These are phyloP conservation scores for Boechera divaricarpa DNA, from an alignment of 345 rosid species.

Conservation along the genomic window DNA sequence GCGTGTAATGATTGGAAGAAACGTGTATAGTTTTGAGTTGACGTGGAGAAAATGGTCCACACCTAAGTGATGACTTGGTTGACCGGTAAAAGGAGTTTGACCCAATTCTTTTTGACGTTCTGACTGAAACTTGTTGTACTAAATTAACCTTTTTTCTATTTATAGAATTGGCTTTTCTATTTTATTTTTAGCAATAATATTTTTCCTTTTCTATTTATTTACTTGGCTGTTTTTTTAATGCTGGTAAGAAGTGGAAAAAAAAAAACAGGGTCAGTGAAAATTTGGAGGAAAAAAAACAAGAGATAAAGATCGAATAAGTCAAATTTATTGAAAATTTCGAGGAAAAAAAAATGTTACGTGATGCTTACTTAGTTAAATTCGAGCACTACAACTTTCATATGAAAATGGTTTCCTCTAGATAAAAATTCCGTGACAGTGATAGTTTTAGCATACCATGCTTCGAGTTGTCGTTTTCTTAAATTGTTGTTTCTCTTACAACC, in stretches of 20 bases:
- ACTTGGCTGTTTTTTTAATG: slow-evolving; percentile 17
- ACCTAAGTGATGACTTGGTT: slow-evolving; percentile 44
- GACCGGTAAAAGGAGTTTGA: slow-evolving; percentile 46
- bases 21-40: slow-evolving; percentile 11
- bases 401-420: slow-evolving; percentile 35
- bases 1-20: background rate
- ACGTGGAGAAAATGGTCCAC: slow-evolving; percentile 44
- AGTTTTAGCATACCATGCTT: slow-evolving; percentile 13
- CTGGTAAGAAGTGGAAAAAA: slow-evolving; percentile 7
- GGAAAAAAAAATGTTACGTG: slow-evolving; percentile 33
- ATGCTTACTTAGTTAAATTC: slow-evolving; percentile 21
- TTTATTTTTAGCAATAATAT: slow-evolving; percentile 26
- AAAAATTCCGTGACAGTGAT: slow-evolving; percentile 28
- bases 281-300: background rate
- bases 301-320: background rate
- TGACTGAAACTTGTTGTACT: slow-evolving; percentile 32
- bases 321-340: background rate
- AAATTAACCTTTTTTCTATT: slow-evolving; percentile 38
- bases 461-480: slow-evolving; percentile 24
- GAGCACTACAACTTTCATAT: slow-evolving; percentile 27
- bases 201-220: slow-evolving; percentile 24
- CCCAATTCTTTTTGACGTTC: slow-evolving; percentile 44
- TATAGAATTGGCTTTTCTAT: slow-evolving; percentile 32
- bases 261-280: slow-evolving; percentile 5
- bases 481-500: slow-evolving; percentile 22